A percentile compares a stretch with the other conserved stretches of the same genome.
Conservation (phyloP, 768 basidiomycete genomes). For the Trametes meyenii region DNA sequence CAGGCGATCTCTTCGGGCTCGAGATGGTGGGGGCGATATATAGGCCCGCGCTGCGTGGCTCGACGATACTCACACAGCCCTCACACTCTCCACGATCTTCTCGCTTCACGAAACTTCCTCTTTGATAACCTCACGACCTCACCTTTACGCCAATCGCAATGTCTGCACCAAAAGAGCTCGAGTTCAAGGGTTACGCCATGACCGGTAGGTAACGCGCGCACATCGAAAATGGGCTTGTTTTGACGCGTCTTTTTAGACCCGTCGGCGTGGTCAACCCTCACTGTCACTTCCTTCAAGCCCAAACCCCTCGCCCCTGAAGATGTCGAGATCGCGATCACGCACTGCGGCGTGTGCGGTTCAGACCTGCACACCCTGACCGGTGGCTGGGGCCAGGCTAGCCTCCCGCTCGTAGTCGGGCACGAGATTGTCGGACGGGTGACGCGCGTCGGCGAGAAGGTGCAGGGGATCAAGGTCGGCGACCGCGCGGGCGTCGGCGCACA, state of each 20-base stretch:
- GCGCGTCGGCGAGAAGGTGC: conserved; percentile 56
- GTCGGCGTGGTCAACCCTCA: conserved; percentile 42
- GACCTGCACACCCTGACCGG: conserved; percentile 52
- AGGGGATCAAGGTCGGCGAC: conserved; percentile 53
- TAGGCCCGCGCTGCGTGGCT: background rate
- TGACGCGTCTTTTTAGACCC: conserved; percentile 18
- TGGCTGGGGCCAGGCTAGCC: conserved; percentile 38
- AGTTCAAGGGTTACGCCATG: conserved; percentile 36
- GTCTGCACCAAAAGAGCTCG: conserved; percentile 15
- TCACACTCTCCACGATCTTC: background rate
- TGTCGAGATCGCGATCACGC: conserved; percentile 56
- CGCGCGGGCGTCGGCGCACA: conserved; percentile 56
- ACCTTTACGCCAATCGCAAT: conserved; percentile 4
- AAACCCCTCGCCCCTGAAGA: conserved; percentile 57
- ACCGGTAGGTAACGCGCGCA: conserved; percentile 13
- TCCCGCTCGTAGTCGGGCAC: conserved; percentile 41
- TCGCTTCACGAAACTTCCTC: too few relatives aligned
- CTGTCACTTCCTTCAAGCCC: conserved; percentile 52
- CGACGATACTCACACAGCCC: background rate
- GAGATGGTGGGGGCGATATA: background rate
- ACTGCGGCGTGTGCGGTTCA: conserved; percentile 53
- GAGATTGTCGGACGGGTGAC: conserved; percentile 61
- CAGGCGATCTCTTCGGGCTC: background rate
- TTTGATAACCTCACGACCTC: background rate
- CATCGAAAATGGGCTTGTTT: background rate